phyloP scores from a whole-genome alignment of 257 asterid species.

The Leptodermis oblonga region DNA sequence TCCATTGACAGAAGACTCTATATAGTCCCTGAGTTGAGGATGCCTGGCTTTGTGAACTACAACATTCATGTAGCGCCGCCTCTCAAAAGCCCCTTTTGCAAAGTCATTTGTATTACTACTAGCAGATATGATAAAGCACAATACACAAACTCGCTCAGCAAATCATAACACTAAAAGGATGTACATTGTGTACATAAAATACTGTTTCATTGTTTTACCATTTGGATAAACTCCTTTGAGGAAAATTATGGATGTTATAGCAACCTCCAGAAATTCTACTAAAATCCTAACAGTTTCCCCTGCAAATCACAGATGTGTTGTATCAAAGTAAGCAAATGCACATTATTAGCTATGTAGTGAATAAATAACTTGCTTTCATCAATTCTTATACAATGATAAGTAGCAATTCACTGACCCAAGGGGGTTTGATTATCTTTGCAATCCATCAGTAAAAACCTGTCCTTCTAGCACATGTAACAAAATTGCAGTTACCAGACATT shows the following conservation, averaged over 20 bases:
- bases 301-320: constrained; percentile 21
- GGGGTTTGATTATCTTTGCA: constrained; percentile 48
- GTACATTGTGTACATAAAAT: background rate
- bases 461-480: background rate
- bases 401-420: constrained; percentile 35
- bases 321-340: background rate
- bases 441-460: constrained; percentile 29
- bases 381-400: background rate
- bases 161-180: background rate
- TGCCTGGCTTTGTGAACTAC: constrained; percentile 81
- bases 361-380: background rate
- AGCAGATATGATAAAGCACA: background rate
- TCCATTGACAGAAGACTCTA: constrained; percentile 60
- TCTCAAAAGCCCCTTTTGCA: constrained; percentile 74
- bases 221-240: constrained; percentile 81
- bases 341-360: background rate
- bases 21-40: constrained; percentile 68
- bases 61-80: constrained; percentile 78
- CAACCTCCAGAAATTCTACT: constrained; percentile 77
- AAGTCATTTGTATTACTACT: background rate
- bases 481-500: background rate
- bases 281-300: constrained; percentile 62
- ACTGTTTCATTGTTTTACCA: constrained; percentile 31
- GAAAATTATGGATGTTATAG: constrained; percentile 72
- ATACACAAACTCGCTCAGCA: background rate